Base-by-base conservation (phyloP, 768 basidiomycete species). In the Mycena filopes region DNA sequence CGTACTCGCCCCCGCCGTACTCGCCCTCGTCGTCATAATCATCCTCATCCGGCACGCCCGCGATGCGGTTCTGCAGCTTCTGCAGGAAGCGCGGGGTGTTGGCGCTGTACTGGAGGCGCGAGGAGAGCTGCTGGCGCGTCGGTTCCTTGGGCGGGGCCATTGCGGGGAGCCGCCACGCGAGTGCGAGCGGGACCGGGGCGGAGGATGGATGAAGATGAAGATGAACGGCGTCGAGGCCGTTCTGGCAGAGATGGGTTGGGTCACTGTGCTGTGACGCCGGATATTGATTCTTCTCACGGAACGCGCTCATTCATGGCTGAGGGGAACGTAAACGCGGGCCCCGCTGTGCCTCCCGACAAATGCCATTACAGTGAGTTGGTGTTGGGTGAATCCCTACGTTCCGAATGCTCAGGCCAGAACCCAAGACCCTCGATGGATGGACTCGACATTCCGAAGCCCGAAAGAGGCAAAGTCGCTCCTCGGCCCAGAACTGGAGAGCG, bases 51-150 rank as follows among this genome's bases (percentile, higher is more conserved):
- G 76, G 72, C 26, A 80, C 72, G 13, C 91, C 92, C 4, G 85
- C 84, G 58, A 91, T 79, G 33, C 81, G 83, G 66, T 87, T 86
- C 67, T 92, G 85, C 31, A 94, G 79, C 68, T 86, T 89, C 65
- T 69, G 68, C 25, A 69, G 50, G 55, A 69, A 69, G 0, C 64
- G 60, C 0, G 92, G 92, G 0, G 84, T 86, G 25, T 82, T 79
- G 38, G 84, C 81, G 68, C 81, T 83, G 75, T 93, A 93, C 4
- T 88, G 76, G 20, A 93, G 84, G 43, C 87, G 83, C 3, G 91
- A 87, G 11, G 92, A 93, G 45, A 93, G 82, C 66, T 93, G 92
- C 50, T 88, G 84, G 42, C 86, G 82, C 20, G 87, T 92, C 10
- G 87, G 91, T 73, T 93, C 92, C 76, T 83, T 89, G 36, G 10